Percentiles rank a stretch among this genome's conserved stretches.
Evolutionary conservation across 805 yeast genomes (phyloP).

Genomic region (Ogataea pilisensis): DNA sequence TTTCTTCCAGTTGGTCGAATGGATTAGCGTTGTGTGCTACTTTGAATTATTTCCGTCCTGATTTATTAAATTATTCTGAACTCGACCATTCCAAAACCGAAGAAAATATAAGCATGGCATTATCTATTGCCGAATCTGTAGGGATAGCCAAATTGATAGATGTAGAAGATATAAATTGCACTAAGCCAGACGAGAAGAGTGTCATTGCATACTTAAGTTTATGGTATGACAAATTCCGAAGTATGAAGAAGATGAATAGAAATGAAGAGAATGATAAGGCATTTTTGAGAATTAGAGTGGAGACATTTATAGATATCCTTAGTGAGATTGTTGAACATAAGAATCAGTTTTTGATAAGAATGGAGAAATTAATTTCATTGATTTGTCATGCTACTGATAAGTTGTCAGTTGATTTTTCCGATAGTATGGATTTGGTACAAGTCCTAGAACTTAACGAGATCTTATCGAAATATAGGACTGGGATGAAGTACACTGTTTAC

Average conservation of each 20-base stretch:
- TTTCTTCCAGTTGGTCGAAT: constrained; percentile 52
- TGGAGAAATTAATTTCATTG: constrained; percentile 12
- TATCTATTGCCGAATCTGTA: constrained; percentile 40
- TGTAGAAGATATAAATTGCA: constrained; percentile 46
- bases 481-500: constrained; percentile 10
- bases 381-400: constrained; percentile 12
- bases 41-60: constrained; percentile 38
- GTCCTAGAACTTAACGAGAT: constrained; percentile 2
- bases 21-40: constrained; percentile 47
- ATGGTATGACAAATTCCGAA: constrained; percentile 46
- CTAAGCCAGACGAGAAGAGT: constrained; percentile 56
- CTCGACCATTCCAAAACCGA: constrained; percentile 26
- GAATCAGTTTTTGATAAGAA: constrained; percentile 10
- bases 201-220: constrained; percentile 55
- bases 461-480: constrained; percentile 8
- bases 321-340: constrained; percentile 18
- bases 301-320: constrained; percentile 24
- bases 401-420: constrained; percentile 7
- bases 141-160: constrained; percentile 52
- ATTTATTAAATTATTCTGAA: constrained; percentile 32
- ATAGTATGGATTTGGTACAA: background rate
- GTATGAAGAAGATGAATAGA: constrained; percentile 2
- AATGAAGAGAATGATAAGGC: constrained; percentile 4
- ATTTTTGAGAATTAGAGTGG: constrained; percentile 18
- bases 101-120: constrained; percentile 34